Conservation (phyloP, 2,329 filamentous ascomycete species). For the Cladorrhinum sp. region DNA sequence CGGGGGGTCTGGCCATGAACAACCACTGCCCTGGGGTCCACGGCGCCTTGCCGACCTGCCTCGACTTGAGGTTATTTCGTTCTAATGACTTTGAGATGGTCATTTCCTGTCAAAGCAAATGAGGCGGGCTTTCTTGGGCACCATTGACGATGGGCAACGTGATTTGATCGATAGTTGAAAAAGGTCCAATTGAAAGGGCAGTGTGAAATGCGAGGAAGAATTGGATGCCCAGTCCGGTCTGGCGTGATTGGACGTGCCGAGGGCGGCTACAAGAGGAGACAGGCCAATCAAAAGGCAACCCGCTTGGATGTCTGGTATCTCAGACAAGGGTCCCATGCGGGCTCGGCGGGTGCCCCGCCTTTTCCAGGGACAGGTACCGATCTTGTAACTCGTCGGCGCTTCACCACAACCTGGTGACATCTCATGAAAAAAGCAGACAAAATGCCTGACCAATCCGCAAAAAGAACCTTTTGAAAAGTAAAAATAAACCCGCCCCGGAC, state of each 20-base stretch:
- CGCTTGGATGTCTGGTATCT: slow-evolving; percentile 26
- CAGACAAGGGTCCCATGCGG: slow-evolving; percentile 16
- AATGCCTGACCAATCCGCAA: slow-evolving; percentile 4
- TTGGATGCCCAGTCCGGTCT: slow-evolving; percentile 11
- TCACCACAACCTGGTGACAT: slow-evolving; percentile 26
- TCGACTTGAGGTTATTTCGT: neutral
- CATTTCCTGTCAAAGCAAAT: neutral
- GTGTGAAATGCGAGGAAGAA: slow-evolving; percentile 6
- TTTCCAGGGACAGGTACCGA: slow-evolving; percentile 21
- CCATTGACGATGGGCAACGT: neutral
- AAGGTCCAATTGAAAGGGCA: slow-evolving; percentile 1
- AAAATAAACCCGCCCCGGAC: neutral
- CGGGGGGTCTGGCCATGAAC: neutral
- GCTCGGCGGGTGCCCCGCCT: slow-evolving; percentile 7
- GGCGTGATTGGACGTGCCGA: slow-evolving; percentile 32
- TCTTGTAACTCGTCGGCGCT: slow-evolving; percentile 26
- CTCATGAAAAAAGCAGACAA: slow-evolving; percentile 2
- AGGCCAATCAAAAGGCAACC: slow-evolving; percentile 35
- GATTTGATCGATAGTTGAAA: slow-evolving; percentile 9
- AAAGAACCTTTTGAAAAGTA: neutral
- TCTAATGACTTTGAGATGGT: neutral
- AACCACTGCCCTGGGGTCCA: neutral
- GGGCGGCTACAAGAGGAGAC: slow-evolving; percentile 39
- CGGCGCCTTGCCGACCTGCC: neutral
- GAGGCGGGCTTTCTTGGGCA: slow-evolving; percentile 1